Base-by-base conservation (phyloP, 805 yeast genomes). In the Kodamaea fukazawae region DNA sequence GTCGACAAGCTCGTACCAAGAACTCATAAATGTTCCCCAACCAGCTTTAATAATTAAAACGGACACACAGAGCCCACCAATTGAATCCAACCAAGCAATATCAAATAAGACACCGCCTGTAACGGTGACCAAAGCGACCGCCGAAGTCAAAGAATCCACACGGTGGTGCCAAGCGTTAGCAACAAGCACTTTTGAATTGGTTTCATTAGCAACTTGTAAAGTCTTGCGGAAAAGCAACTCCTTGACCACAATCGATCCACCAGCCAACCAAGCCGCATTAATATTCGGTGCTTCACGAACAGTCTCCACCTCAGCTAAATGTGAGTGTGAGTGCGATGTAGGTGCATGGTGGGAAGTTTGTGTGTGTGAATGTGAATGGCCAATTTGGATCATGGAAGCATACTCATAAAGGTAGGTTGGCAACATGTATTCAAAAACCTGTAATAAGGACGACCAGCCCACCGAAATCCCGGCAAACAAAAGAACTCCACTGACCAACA, bases 151-250 rank as follows among this genome's bases (percentile, higher is more conserved):
- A 1, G 96, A 84, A 57, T 93, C 99, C 8, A 91, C 93, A 47
- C 99, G 75, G 58, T 93, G 99, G 60, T 93, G 99, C 98, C 99
- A 93, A 3, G 99, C 99, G 57, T 93, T 93, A 3, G 99, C 99
- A 36, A 87, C 80, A 34, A 93, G 71, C 3, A 93, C 98, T 46
- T 88, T 87, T 0, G 96, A 88, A 55, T 86, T 85, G 20, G 87
- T 76, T 45, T 75, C 69, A 35, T 71, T 70, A 1, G 97, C 99
- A 15, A 93, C 79, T 45, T 79, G 78, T 63, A 82, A 75, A 0
- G 99, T 93, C 9, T 87, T 85, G 43, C 79, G 79, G 63, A 79
- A 93, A 30, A 93, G 78, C 76, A 95, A 78, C 61, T 93, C 99
- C 57, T 93, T 93, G 29, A 89, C 76, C 3, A 73, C 77, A 44